Evolutionary conservation across 2,329 filamentous ascomycete genomes (phyloP).

Genomic region (Neofusicoccum kwambonambiense): DNA sequence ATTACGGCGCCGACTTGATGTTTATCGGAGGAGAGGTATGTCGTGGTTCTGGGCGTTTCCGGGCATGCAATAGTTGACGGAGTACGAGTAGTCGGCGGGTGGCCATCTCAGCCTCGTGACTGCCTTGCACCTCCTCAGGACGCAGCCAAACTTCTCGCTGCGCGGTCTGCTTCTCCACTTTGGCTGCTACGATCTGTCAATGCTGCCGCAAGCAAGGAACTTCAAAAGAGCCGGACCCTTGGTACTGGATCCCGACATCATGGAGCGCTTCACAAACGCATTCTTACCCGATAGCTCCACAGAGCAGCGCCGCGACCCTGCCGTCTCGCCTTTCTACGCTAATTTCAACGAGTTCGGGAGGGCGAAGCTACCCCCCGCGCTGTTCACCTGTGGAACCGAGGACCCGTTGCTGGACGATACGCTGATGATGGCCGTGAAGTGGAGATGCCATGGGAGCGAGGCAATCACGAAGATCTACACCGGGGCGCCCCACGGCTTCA

Average conservation of each 20-base stretch:
- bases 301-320: constrained; percentile 44
- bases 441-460: constrained; percentile 52
- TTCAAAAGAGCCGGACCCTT: constrained; percentile 34
- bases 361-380: constrained; percentile 48
- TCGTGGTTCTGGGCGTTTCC: too few species aligned
- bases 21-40: constrained; percentile 38
- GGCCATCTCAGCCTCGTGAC: constrained; percentile 51
- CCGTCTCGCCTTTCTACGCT: constrained; percentile 52
- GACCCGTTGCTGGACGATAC: constrained; percentile 55
- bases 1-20: constrained; percentile 40
- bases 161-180: constrained; percentile 54
- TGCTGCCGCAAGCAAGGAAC: constrained; percentile 39
- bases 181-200: constrained; percentile 51
- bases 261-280: constrained; percentile 47
- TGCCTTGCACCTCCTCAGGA: constrained; percentile 47
- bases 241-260: constrained; percentile 48
- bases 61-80: not conserved
- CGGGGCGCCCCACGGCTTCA: constrained; percentile 57
- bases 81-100: constrained; percentile 45
- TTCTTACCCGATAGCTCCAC: constrained; percentile 44
- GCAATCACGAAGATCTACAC: constrained; percentile 53
- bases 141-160: constrained; percentile 42
- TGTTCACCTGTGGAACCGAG: constrained; percentile 56
- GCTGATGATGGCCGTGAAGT: constrained; percentile 55
- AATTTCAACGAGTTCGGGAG: constrained; percentile 34